Evolutionary conservation across 768 basidiomycete genomes (phyloP).

Genomic region (Nidula microcarpa): DNA sequence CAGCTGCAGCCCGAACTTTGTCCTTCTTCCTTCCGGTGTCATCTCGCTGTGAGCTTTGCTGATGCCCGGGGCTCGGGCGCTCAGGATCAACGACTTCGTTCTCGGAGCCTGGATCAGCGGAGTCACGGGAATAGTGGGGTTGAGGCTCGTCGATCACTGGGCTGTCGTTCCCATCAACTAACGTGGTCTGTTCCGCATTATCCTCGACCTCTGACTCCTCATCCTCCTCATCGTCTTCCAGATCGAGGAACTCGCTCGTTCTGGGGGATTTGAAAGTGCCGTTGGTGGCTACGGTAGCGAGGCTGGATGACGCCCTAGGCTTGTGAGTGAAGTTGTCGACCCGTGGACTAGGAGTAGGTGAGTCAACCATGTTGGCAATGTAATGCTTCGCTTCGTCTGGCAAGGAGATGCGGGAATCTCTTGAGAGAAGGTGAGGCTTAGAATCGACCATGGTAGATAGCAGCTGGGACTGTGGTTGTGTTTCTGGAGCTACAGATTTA

Average conservation of each 20-base stretch:
- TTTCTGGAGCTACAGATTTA: conserved; percentile 13
- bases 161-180: conserved; percentile 28
- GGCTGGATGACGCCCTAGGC: conserved; percentile 16
- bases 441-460: conserved; percentile 29
- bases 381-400: conserved; percentile 78
- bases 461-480: conserved; percentile 19
- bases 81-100: background rate
- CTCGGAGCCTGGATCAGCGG: background rate
- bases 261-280: conserved; percentile 7
- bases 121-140: background rate
- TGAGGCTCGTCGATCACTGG: background rate
- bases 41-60: background rate
- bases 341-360: conserved; percentile 53
- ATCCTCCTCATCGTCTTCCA: conserved; percentile 49
- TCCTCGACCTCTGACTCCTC: conserved; percentile 40
- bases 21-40: conserved; percentile 15
- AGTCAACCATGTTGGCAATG: conserved; percentile 65
- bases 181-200: conserved; percentile 5
- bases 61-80: background rate
- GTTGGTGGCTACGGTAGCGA: conserved; percentile 13
- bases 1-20: conserved; percentile 38
- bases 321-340: conserved; percentile 31
- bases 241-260: conserved; percentile 63
- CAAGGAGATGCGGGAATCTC: conserved; percentile 66
- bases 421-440: conserved; percentile 35